Base-by-base conservation (phyloP, 495 filamentous ascomycete species). In the Podospora pseudocomata region DNA sequence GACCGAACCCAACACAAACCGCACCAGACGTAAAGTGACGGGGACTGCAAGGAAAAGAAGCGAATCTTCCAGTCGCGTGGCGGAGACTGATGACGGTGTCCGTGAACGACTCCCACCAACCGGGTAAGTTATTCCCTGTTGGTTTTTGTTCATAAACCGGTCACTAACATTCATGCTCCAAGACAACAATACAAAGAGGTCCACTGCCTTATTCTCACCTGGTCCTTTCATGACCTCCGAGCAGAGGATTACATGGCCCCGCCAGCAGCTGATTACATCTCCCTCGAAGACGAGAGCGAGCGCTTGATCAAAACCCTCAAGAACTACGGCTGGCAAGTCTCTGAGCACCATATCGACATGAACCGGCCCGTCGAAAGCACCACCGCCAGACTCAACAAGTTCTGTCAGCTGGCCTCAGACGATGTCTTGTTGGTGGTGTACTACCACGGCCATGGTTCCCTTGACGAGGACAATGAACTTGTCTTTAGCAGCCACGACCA, bases 401-500 rank as follows among this genome's bases (percentile, higher is more conserved):
- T 78, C 19, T 69, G 68, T 63, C 63, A 66, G 32, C 64, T 63
- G 23, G 75, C 75, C 7, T 66, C 63, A 5, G 71, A 75, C 49
- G 76, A 78, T 64, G 74, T 72, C 5, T 68, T 78, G 56, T 49
- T 78, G n/a, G 70, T 78, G 3, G 66, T 77, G 2, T 78, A 78
- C 28, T 78, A 78, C 27, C 76, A 78, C 63, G 76, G 76, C 2
- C 76, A 78, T 32, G 76, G 76, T 5, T 69, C 73, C 18, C 56
- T 78, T 54, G 70, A 78, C n/a, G 75, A 72, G 19, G 71, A 74
- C 9, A 75, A 76, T 19, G 76, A 77, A 73, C 68, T 78, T 16
- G 70, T 77, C 2, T 78, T 78, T 23, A 78, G 76, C 73, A 77
- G 76, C 30, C 76, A 78, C 39, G 76, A 78, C 62, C 76, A 78